Percentiles rank a stretch among this genome's conserved stretches.
phyloP scores from a whole-genome alignment of 108 stramenopile genomes.

The Fragilaria crotonensis region DNA sequence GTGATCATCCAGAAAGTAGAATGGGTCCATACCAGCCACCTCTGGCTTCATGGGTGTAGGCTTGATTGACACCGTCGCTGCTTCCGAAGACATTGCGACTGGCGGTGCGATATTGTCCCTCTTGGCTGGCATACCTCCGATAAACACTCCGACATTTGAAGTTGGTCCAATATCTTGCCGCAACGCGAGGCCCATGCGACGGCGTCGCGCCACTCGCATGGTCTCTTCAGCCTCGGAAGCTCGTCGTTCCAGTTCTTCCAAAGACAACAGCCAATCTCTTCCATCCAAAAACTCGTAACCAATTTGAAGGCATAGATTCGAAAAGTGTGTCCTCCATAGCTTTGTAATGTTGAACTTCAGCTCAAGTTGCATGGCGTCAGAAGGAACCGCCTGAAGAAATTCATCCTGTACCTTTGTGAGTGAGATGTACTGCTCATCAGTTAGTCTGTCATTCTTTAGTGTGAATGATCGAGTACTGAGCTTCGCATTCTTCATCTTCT shows the following conservation, averaged over 20 bases:
- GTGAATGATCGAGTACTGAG: slow-evolving; percentile 52
- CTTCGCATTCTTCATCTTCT: slow-evolving; percentile 80
- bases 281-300: slow-evolving; percentile 45
- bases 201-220: slow-evolving; percentile 45
- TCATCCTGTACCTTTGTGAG: slow-evolving; percentile 47
- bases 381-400: slow-evolving; percentile 59
- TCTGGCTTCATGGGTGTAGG: background rate
- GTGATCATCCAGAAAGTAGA: slow-evolving; percentile 4
- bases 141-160: slow-evolving; percentile 27
- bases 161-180: slow-evolving; percentile 18
- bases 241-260: slow-evolving; percentile 49
- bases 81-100: slow-evolving; percentile 2
- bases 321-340: slow-evolving; percentile 70
- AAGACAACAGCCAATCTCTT: slow-evolving; percentile 57
- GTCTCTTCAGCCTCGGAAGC: slow-evolving; percentile 35
- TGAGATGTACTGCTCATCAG: slow-evolving; percentile 2
- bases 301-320: slow-evolving; percentile 66
- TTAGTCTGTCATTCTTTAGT: too few species aligned
- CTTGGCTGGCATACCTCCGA: slow-evolving; percentile 22
- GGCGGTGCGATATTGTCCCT: too few species aligned
- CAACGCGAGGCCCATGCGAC: slow-evolving; percentile 54
- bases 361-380: slow-evolving; percentile 45
- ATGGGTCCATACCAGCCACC: background rate
- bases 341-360: slow-evolving; percentile 52
- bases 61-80: background rate